phyloP scores from a whole-genome alignment of 768 basidiomycete genomes.

The Leucosporidium creatinivorum region DNA sequence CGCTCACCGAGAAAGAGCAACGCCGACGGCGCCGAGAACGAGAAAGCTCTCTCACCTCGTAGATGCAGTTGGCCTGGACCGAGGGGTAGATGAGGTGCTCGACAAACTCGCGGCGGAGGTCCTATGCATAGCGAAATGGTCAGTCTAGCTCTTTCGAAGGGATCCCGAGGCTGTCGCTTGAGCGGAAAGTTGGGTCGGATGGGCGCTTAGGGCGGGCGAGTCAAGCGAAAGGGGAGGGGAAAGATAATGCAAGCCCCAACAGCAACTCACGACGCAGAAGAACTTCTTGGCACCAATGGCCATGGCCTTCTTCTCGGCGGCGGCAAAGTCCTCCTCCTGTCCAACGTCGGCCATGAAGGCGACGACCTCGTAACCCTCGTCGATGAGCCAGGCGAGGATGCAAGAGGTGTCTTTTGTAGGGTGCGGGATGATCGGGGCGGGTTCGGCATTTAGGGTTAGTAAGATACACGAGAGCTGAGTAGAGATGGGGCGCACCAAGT shows the following conservation, averaged over 20 bases:
- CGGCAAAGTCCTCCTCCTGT: constrained; percentile 72
- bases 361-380: constrained; percentile 92
- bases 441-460: background rate
- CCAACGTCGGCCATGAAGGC: constrained; percentile 95
- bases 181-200: no score
- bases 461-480: background rate
- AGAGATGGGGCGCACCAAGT: constrained; percentile 58
- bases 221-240: background rate
- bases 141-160: background rate
- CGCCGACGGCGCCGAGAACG: background rate
- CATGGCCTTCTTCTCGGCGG: constrained; percentile 81
- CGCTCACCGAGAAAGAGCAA: background rate
- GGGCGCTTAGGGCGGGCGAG: background rate
- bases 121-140: constrained; percentile 48
- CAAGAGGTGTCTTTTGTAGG: constrained; percentile 80
- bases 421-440: background rate
- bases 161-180: background rate
- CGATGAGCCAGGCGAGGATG: constrained; percentile 98
- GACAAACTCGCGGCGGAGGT: constrained; percentile 88
- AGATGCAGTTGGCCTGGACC: constrained; percentile 96
- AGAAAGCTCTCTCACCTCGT: constrained; percentile 61
- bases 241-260: background rate
- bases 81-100: constrained; percentile 96
- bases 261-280: constrained; percentile 66
- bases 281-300: constrained; percentile 92